A percentile compares a stretch with the other conserved stretches of the same genome.
phyloP scores from a whole-genome alignment of 306 rosid species.

The Elaeagnus macrophylla region DNA sequence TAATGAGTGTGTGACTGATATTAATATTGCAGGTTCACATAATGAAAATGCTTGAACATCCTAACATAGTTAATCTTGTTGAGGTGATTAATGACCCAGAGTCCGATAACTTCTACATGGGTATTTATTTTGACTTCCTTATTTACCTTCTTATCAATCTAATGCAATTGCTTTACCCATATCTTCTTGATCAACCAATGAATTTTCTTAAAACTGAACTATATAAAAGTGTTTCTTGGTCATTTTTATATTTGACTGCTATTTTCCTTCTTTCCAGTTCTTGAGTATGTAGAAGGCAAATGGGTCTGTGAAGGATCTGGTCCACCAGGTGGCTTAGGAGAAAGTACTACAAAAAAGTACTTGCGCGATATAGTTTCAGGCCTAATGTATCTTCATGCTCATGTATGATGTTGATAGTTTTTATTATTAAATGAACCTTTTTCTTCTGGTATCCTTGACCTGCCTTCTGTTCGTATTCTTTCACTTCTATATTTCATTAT shows the following conservation, averaged over 20 bases:
- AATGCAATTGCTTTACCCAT: background rate
- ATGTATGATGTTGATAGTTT: conserved; percentile 45
- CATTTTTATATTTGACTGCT: background rate
- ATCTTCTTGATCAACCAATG: conserved; percentile 7
- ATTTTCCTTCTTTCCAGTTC: conserved; percentile 46
- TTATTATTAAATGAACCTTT: background rate
- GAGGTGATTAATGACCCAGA: conserved; percentile 97
- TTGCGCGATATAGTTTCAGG: conserved; percentile 89
- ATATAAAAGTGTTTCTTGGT: background rate
- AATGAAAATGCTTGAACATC: conserved; percentile 94
- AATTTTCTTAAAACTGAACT: conserved; percentile 2
- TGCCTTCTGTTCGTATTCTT: background rate
- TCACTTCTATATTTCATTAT: too few species aligned
- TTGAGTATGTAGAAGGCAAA: conserved; percentile 93
- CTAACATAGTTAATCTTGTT: conserved; percentile 86
- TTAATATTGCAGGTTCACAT: conserved; percentile 58
- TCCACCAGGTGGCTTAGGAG: conserved; percentile 57
- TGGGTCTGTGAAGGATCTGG: conserved; percentile 91
- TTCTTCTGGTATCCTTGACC: background rate
- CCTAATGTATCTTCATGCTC: conserved; percentile 84
- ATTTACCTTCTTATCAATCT: background rate
- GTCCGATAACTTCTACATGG: conserved; percentile 86
- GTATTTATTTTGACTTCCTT: conserved; percentile 30
- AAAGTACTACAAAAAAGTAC: conserved; percentile 73
- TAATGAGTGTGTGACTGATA: background rate